A percentile compares a stretch with the other conserved stretches of the same genome.
These are phyloP conservation scores for Bjerkandera adusta DNA, from an alignment of 1,284 basidiomycete species.

Conservation along the genomic window DNA sequence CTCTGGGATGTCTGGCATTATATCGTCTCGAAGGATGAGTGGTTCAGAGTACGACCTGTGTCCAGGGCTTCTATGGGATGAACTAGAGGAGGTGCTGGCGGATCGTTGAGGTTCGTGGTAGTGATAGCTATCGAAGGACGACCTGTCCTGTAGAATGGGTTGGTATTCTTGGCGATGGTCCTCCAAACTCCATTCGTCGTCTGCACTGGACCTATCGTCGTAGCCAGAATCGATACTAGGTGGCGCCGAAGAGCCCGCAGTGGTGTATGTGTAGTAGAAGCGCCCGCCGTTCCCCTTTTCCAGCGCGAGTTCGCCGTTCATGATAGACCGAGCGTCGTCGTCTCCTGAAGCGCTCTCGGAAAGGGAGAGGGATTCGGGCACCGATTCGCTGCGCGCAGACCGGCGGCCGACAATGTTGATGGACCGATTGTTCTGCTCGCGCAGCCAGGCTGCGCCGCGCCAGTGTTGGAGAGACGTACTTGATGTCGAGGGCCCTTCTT, in stretches of 20 bases:
- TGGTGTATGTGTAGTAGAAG: constrained; percentile 73
- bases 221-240: constrained; percentile 50
- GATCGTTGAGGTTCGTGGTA: constrained; percentile 4
- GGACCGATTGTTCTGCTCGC: constrained; percentile 72
- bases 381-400: constrained; percentile 2
- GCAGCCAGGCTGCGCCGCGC: constrained; percentile 77
- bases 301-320: constrained; percentile 62
- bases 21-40: constrained; percentile 27
- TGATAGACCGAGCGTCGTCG: constrained; percentile 30
- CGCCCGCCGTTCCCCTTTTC: constrained; percentile 65
- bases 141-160: constrained; percentile 34
- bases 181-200: constrained; percentile 21
- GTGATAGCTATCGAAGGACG: constrained; percentile 49
- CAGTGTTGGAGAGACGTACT: constrained; percentile 49
- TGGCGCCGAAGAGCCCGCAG: constrained; percentile 43
- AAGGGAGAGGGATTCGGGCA: background rate
- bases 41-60: constrained; percentile 30
- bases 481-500: constrained; percentile 39
- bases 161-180: constrained; percentile 22
- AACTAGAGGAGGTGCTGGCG: constrained; percentile 10
- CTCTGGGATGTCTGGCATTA: constrained; percentile 42
- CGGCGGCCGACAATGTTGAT: constrained; percentile 52
- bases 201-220: constrained; percentile 42
- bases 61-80: constrained; percentile 14
- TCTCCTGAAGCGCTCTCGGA: constrained; percentile 8